Conservation (phyloP, 805 yeast genomes). For the Komagataella pseudopastoris region DNA sequence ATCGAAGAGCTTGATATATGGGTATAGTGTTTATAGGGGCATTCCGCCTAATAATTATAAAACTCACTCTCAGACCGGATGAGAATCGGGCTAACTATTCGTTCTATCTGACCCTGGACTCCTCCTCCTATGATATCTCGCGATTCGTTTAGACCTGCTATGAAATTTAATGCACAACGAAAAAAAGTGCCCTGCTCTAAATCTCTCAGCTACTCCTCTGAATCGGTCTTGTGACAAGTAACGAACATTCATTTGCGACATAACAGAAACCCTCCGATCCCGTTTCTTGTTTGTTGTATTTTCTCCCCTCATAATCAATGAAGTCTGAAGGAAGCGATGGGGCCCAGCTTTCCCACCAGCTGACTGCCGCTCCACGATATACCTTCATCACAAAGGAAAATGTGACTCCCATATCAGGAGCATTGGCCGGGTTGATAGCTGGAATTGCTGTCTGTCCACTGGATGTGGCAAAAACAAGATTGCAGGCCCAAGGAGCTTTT, state of each 20-base stretch:
- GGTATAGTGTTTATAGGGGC: neutral
- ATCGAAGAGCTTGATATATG: neutral
- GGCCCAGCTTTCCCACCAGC: neutral
- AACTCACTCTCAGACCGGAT: too few relatives aligned
- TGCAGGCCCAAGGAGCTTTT: constrained; percentile 78
- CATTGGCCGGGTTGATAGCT: constrained; percentile 83
- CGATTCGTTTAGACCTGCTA: neutral
- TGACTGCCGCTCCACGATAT: neutral
- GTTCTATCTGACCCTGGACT: too few relatives aligned
- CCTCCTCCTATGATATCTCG: neutral
- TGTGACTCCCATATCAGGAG: constrained; percentile 77
- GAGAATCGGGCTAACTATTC: too few relatives aligned
- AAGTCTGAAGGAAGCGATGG: neutral
- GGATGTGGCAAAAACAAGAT: constrained; percentile 88
- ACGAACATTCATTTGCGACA: neutral
- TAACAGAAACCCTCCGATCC: neutral
- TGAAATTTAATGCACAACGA: neutral
- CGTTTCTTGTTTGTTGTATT: neutral
- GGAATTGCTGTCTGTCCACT: constrained; percentile 89
- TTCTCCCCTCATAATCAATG: neutral
- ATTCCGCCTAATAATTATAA: neutral
- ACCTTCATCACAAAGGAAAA: constrained; percentile 10
- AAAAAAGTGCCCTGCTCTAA: neutral
- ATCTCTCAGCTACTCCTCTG: neutral
- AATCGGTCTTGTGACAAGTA: neutral